Evolutionary conservation across 2,329 filamentous ascomycete genomes (phyloP).

Genomic region (Aspergillus ustus): DNA sequence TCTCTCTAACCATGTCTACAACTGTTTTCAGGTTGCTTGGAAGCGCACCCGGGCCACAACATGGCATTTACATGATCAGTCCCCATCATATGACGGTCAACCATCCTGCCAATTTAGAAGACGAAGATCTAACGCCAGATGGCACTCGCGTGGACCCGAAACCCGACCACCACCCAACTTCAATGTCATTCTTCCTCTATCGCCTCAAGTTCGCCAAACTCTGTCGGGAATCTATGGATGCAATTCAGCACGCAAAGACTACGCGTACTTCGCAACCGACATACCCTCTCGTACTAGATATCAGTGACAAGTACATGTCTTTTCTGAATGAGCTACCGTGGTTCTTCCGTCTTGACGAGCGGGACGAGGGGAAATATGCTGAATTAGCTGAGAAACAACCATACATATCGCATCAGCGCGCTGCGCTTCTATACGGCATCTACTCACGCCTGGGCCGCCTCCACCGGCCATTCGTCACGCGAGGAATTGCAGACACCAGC

Average conservation of each 20-base stretch:
- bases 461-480: background rate
- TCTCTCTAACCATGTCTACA: background rate
- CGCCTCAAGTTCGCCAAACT: background rate
- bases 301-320: background rate
- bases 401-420: background rate
- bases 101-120: background rate
- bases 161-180: slow-evolving; percentile 4
- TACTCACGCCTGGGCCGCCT: slow-evolving; percentile 1
- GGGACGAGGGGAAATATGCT: background rate
- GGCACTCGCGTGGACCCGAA: background rate
- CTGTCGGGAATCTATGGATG: slow-evolving; percentile 1
- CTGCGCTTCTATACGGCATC: background rate
- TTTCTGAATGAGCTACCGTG: background rate
- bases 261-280: background rate
- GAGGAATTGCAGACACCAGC: background rate
- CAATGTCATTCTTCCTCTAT: slow-evolving; percentile 1
- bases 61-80: slow-evolving; percentile 1
- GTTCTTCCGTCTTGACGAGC: background rate
- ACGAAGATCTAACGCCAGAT: background rate
- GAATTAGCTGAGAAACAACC: background rate
- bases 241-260: background rate
- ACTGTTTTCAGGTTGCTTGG: background rate
- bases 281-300: background rate
- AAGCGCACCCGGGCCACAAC: background rate
- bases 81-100: background rate